Conservation (phyloP, 306 rosid genomes). For the Trichosanthes truncata region DNA sequence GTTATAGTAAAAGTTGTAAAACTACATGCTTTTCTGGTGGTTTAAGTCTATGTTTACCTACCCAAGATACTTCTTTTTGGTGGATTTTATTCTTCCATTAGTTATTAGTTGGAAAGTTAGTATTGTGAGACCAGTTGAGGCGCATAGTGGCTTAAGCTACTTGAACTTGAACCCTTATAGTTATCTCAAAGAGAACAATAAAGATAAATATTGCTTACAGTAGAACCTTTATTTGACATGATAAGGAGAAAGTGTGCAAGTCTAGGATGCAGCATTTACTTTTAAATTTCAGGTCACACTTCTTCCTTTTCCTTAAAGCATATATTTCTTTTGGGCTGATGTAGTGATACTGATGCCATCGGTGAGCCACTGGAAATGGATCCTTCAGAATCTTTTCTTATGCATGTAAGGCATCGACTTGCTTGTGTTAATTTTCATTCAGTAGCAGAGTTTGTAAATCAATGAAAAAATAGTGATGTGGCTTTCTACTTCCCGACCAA, state of each 20-base stretch:
- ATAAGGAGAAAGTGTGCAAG: background rate
- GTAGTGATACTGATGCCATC: conserved; percentile 40
- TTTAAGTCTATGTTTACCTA: background rate
- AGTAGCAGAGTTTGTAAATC: background rate
- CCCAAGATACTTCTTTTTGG: background rate
- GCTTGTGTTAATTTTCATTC: conserved; percentile 13
- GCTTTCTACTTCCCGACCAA: background rate
- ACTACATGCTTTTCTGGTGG: background rate
- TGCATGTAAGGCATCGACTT: conserved; percentile 34
- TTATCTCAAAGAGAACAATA: background rate
- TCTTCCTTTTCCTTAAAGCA: conserved; percentile 12
- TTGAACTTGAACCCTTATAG: background rate
- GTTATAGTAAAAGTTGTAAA: background rate
- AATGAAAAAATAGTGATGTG: background rate
- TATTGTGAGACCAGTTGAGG: background rate
- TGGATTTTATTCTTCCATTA: background rate
- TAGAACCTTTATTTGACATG: background rate
- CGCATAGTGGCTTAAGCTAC: background rate
- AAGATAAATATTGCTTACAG: background rate
- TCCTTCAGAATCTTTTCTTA: conserved; percentile 29
- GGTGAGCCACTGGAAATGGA: conserved; percentile 42
- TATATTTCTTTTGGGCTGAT: conserved; percentile 22
- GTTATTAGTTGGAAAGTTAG: background rate
- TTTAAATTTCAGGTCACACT: background rate
- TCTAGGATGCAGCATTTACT: background rate